These are phyloP conservation scores for Bruguiera sexangula DNA, from an alignment of 345 rosid genomes.

Conservation along the genomic window DNA sequence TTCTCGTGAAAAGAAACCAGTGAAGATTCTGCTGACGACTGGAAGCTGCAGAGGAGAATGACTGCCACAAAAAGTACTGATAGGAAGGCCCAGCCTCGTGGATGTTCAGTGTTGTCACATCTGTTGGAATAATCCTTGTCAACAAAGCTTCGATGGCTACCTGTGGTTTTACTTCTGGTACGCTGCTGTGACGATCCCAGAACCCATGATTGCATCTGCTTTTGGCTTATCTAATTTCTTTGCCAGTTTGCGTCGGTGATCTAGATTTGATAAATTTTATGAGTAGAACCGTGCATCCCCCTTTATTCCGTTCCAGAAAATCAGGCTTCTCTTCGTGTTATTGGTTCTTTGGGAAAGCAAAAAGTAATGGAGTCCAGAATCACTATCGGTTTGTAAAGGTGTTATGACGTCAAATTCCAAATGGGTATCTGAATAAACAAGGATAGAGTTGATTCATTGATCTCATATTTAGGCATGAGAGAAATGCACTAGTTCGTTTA, in stretches of 20 bases:
- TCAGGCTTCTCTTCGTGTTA: no score
- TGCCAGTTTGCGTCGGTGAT: neutral
- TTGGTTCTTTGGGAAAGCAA: no score
- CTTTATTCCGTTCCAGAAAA: no score
- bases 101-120: constrained; percentile 91
- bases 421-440: no score
- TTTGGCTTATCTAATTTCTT: neutral
- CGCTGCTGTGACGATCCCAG: constrained; percentile 3
- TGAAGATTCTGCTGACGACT: constrained; percentile 30
- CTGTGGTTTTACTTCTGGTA: constrained; percentile 90
- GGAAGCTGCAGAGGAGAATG: constrained; percentile 38
- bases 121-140: constrained; percentile 94
- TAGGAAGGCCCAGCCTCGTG: constrained; percentile 80
- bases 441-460: no score
- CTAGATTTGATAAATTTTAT: neutral
- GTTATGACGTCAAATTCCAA: no score
- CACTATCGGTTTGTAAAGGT: no score
- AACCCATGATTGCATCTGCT: neutral
- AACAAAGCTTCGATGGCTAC: constrained; percentile 96
- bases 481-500: neutral
- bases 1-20: constrained; percentile 27
- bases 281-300: no score
- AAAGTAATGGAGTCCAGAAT: no score
- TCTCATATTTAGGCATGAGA: no score
- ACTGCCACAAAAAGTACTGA: constrained; percentile 64